phyloP scores from a whole-genome alignment of 352 stramenopile genomes.

The Phytophthora europaea region DNA sequence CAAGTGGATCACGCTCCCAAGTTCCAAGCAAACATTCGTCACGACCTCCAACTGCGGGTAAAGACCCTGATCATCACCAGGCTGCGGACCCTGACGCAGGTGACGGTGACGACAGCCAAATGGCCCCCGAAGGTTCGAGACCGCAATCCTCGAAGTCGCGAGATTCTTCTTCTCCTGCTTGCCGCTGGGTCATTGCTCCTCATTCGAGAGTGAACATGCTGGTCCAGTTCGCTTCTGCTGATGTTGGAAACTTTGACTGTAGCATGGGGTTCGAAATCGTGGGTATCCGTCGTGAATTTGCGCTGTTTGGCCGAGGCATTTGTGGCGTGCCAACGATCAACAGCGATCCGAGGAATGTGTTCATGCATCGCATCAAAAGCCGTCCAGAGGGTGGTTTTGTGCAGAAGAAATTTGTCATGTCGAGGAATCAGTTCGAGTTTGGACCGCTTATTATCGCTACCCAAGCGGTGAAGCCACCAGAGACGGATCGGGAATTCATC shows the following conservation, averaged over 20 bases:
- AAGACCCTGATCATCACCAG: slow-evolving; percentile 12
- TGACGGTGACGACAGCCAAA: slow-evolving; percentile 12
- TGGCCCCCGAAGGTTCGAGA: slow-evolving; percentile 6
- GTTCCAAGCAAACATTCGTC: slow-evolving; percentile 24
- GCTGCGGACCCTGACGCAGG: not conserved
- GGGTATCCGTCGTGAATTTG: slow-evolving; percentile 85
- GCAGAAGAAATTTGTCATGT: slow-evolving; percentile 94
- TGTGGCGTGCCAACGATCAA: slow-evolving; percentile 95
- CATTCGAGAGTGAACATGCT: slow-evolving; percentile 66
- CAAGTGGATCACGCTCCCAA: slow-evolving; percentile 12
- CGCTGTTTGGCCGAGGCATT: slow-evolving; percentile 81
- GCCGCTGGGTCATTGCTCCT: slow-evolving; percentile 86
- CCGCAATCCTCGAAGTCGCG: slow-evolving; percentile 7
- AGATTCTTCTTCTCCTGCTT: slow-evolving; percentile 6
- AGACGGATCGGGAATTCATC: slow-evolving; percentile 60
- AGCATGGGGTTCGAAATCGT: slow-evolving; percentile 94
- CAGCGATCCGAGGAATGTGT: slow-evolving; percentile 94
- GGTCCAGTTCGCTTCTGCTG: slow-evolving; percentile 84
- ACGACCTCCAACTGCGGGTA: slow-evolving; percentile 33
- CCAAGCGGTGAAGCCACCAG: slow-evolving; percentile 31
- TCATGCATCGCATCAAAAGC: slow-evolving; percentile 94
- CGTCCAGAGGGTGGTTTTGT: slow-evolving; percentile 71
- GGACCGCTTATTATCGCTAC: slow-evolving; percentile 86
- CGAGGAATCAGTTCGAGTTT: slow-evolving; percentile 93
- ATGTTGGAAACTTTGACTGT: slow-evolving; percentile 86